Conservation (phyloP, 1,139 yeast species). For the Suhomyces ambrosiae region DNA sequence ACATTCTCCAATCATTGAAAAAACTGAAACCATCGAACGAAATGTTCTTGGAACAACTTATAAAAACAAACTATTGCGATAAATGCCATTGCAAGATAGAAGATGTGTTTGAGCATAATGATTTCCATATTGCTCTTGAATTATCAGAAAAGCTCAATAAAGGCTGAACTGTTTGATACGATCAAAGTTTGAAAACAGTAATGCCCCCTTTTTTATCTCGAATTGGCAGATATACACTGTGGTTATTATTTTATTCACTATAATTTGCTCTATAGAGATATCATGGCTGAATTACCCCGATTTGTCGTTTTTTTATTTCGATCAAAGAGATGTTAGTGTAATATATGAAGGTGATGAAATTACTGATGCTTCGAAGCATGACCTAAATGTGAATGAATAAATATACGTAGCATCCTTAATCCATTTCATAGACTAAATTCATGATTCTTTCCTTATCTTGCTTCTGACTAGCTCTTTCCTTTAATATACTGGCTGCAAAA, state of each 20-base stretch:
- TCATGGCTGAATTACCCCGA: too few species aligned
- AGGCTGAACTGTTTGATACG: background rate
- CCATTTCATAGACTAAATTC: constrained; percentile 45
- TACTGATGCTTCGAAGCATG: too few species aligned
- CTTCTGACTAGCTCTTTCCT: constrained; percentile 35
- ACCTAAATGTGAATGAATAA: too few species aligned
- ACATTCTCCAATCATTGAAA: constrained; percentile 26
- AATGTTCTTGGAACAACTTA: constrained; percentile 21
- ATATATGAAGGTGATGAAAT: too few species aligned
- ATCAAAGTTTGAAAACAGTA: background rate
- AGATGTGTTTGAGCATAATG: constrained; percentile 44
- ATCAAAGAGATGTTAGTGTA: too few species aligned
- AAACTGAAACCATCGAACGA: constrained; percentile 11
- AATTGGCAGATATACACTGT: too few species aligned
- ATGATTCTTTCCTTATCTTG: constrained; percentile 45
- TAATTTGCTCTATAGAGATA: too few species aligned
- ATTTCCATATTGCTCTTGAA: constrained; percentile 43
- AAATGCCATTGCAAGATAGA: constrained; percentile 28
- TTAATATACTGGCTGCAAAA: constrained; percentile 44
- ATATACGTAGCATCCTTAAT: too few species aligned
- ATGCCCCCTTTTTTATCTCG: too few species aligned
- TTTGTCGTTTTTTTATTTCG: too few species aligned
- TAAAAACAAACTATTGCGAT: constrained; percentile 25
- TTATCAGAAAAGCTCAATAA: constrained; percentile 32
- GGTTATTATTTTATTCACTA: too few species aligned